These are phyloP conservation scores for Cinchona pubescens DNA, from an alignment of 257 asterid species.

Conservation along the genomic window DNA sequence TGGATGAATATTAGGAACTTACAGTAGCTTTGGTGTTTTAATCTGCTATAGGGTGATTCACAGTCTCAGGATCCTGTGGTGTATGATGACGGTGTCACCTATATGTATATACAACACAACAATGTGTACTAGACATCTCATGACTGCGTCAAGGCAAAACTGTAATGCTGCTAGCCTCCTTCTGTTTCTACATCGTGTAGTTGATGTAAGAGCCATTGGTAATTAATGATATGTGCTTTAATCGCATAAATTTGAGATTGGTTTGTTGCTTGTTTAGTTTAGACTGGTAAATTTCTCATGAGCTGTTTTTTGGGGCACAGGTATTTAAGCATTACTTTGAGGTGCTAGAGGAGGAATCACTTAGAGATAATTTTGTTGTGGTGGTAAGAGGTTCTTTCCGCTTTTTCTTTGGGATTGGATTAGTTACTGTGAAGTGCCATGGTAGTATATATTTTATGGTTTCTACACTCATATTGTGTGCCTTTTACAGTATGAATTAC, in stretches of 20 bases:
- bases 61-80: conserved; percentile 85
- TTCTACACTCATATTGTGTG: conserved; percentile 16
- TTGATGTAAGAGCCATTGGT: conserved; percentile 72
- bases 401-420: conserved; percentile 5
- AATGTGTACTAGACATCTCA: conserved; percentile 95
- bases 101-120: conserved; percentile 95
- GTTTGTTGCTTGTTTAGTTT: conserved; percentile 4
- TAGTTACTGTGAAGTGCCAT: neutral
- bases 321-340: conserved; percentile 98
- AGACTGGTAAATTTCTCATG: neutral
- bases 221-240: conserved; percentile 10
- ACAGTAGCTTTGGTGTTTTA: conserved; percentile 9
- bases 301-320: conserved; percentile 37
- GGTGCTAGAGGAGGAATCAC: conserved; percentile 97
- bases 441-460: neutral
- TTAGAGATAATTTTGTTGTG: conserved; percentile 95
- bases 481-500: conserved; percentile 78
- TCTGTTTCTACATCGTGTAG: conserved; percentile 92
- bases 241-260: neutral
- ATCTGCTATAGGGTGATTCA: conserved; percentile 75
- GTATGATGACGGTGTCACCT: conserved; percentile 78
- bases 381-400: conserved; percentile 62
- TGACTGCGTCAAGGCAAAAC: conserved; percentile 97
- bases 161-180: conserved; percentile 98
- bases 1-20: conserved; percentile 12